A percentile compares a stretch with the other conserved stretches of the same genome.
These are phyloP conservation scores for Purshia tridentata DNA, from an alignment of 306 rosid species.

Conservation along the genomic window DNA sequence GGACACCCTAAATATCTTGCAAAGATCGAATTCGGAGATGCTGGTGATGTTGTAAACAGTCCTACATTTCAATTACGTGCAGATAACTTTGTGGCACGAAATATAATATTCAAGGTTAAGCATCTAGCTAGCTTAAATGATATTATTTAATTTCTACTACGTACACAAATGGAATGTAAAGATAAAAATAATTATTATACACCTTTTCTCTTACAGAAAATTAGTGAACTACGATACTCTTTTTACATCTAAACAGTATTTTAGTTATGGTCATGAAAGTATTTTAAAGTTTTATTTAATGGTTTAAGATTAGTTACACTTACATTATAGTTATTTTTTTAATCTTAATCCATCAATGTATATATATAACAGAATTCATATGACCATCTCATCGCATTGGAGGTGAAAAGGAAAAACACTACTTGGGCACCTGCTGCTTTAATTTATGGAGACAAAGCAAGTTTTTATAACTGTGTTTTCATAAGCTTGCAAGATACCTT, in stretches of 20 bases:
- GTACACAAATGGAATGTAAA: too few species aligned
- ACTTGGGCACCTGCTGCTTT: slow-evolving; percentile 10
- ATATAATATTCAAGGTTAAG: slow-evolving; percentile 12
- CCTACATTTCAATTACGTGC: slow-evolving; percentile 12
- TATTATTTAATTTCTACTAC: too few species aligned
- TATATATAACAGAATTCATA: slow-evolving; percentile 11
- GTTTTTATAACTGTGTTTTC: slow-evolving; percentile 22
- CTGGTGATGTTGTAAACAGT: slow-evolving; percentile 1
- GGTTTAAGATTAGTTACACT: too few species aligned
- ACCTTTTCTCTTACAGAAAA: too few species aligned
- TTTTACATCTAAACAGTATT: too few species aligned
- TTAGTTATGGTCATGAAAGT: too few species aligned
- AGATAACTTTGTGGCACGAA: slow-evolving; percentile 21
- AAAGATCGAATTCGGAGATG: background rate
- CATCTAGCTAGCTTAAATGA: background rate
- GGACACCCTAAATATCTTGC: slow-evolving; percentile 16
- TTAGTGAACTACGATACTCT: too few species aligned
- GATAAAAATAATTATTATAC: too few species aligned
- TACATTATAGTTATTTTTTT: too few species aligned
- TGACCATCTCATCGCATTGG: background rate
- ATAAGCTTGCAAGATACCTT: slow-evolving; percentile 29
- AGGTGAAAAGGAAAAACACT: background rate
- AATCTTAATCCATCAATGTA: too few species aligned
- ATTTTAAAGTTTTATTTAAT: too few species aligned
- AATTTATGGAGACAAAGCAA: slow-evolving; percentile 25